These are phyloP conservation scores for Trichophyton benhamiae DNA, from an alignment of 2,329 filamentous ascomycete genomes.

Conservation along the genomic window DNA sequence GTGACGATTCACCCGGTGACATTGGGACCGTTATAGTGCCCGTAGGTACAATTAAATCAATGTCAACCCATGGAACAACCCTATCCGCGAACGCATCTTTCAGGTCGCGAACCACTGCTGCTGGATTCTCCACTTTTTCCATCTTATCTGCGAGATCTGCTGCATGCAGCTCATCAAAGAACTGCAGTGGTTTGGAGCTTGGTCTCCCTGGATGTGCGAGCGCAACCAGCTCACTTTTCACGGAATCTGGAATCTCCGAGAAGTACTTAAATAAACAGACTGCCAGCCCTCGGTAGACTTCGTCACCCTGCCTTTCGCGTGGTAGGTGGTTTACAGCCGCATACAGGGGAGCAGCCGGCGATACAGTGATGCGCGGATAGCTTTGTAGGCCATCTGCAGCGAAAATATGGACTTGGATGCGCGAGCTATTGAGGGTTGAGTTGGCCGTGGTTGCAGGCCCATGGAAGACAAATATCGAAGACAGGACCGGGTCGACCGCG, in stretches of 20 bases:
- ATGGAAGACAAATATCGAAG: conserved; percentile 77
- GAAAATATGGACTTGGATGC: conserved; percentile 89
- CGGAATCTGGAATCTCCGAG: conserved; percentile 63
- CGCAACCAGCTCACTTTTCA: conserved; percentile 57
- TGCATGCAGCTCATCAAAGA: conserved; percentile 87
- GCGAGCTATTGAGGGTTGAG: conserved; percentile 73
- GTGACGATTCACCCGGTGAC: conserved; percentile 48
- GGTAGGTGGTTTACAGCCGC: conserved; percentile 79
- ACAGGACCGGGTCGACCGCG: conserved; percentile 70
- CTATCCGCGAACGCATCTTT: conserved; percentile 68
- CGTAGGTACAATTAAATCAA: conserved; percentile 74
- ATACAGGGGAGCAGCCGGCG: conserved; percentile 84
- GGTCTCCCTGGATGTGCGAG: conserved; percentile 42
- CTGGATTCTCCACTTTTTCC: conserved; percentile 64
- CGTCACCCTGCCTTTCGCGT: conserved; percentile 88
- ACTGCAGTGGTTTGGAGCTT: conserved; percentile 51
- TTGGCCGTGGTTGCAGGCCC: conserved; percentile 82
- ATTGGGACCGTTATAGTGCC: conserved; percentile 49
- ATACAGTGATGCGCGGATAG: conserved; percentile 83
- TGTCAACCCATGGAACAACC: conserved; percentile 69
- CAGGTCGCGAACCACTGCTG: conserved; percentile 60
- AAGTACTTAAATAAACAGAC: conserved; percentile 95
- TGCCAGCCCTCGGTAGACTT: conserved; percentile 78
- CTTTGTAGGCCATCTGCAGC: conserved; percentile 78
- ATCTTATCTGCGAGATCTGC: conserved; percentile 79